phyloP scores from a whole-genome alignment of 768 basidiomycete species.

The Erythrobasidium yunnanense region DNA sequence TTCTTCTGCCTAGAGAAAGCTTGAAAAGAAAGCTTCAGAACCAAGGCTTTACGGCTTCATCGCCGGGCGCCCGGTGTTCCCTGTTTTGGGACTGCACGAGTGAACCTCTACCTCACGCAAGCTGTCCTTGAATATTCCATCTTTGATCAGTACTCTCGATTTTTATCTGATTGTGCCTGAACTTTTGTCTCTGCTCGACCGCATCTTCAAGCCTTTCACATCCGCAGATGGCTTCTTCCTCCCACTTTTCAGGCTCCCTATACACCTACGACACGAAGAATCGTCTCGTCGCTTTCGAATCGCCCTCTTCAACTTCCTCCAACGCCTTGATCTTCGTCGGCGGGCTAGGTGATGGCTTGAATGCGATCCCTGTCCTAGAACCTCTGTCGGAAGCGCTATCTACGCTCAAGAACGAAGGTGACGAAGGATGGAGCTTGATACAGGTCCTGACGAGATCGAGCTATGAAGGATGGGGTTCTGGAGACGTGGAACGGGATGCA shows the following conservation, averaged over 20 bases:
- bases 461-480: conserved; percentile 8
- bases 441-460: conserved; percentile 15
- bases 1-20: no score
- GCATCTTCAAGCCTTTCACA: no score
- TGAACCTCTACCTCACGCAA: no score
- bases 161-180: no score
- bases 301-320: background rate
- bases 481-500: conserved; percentile 11
- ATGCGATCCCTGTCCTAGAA: conserved; percentile 4
- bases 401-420: background rate
- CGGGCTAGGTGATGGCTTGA: conserved; percentile 21
- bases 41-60: no score
- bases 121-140: no score
- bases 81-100: no score
- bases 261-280: conserved; percentile 1
- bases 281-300: conserved; percentile 16
- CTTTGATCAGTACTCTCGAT: no score
- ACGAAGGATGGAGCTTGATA: conserved; percentile 20
- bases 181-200: no score
- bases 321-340: conserved; percentile 15
- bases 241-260: background rate
- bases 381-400: conserved; percentile 13
- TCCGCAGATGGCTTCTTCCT: no score
- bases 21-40: no score
- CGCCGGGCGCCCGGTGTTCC: no score